These are phyloP conservation scores for Mycosarcoma maydis DNA, from an alignment of 1,284 basidiomycete genomes.

Conservation along the genomic window DNA sequence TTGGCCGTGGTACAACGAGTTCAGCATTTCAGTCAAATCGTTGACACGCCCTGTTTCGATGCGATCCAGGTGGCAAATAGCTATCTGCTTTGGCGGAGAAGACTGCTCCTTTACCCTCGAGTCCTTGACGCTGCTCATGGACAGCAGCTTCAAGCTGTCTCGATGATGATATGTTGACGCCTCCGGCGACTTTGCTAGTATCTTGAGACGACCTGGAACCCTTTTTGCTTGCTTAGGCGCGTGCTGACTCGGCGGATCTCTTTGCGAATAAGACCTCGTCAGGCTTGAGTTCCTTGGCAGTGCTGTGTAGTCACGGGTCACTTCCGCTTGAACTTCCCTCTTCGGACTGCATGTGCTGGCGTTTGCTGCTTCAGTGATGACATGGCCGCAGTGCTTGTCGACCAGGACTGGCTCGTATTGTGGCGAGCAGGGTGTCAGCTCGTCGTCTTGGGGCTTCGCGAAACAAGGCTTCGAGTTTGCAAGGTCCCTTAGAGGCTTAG, in stretches of 20 bases:
- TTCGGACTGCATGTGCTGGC: too few relatives aligned
- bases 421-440: too few relatives aligned
- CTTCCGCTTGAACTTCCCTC: too few relatives aligned
- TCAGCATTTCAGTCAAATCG: constrained; percentile 1
- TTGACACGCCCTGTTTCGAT: not conserved
- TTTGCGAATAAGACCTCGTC: constrained; percentile 17
- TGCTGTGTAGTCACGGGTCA: not conserved
- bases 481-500: too few relatives aligned
- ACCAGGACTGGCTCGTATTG: too few relatives aligned
- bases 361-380: too few relatives aligned
- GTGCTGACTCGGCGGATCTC: not conserved
- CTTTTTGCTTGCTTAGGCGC: not conserved
- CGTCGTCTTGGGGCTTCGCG: too few relatives aligned
- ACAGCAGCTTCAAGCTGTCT: constrained; percentile 8
- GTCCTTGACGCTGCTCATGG: not conserved
- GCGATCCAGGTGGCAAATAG: too few relatives aligned
- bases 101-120: not conserved
- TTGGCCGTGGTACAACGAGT: not conserved
- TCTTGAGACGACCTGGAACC: constrained; percentile 23
- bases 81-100: not conserved
- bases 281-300: not conserved
- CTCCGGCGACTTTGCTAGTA: constrained; percentile 1
- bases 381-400: too few relatives aligned
- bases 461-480: too few relatives aligned
- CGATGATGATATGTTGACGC: not conserved